Evolutionary conservation across 1,284 basidiomycete genomes (phyloP).

Genomic region (Ganoderma multipileum): DNA sequence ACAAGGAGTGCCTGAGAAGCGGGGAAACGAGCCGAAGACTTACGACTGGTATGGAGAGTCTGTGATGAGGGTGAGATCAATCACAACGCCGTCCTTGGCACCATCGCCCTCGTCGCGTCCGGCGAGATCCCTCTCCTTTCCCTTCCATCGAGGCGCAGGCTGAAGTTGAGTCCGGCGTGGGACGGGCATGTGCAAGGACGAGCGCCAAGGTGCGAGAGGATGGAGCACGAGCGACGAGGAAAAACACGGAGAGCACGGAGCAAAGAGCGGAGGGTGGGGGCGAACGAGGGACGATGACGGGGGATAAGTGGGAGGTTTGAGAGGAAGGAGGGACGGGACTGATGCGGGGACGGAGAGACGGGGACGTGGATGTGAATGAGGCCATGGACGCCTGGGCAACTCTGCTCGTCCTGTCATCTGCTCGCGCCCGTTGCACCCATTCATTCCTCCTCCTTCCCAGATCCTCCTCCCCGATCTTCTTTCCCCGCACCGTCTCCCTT

Average conservation of each 20-base stretch:
- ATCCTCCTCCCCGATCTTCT: background rate
- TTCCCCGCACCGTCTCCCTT: background rate
- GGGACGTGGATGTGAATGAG: background rate
- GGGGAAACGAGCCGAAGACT: conserved; percentile 38
- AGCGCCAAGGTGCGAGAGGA: background rate
- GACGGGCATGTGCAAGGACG: conserved; percentile 9
- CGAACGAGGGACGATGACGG: background rate
- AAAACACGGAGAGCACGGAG: background rate
- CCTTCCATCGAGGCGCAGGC: conserved; percentile 28
- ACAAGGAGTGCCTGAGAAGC: background rate
- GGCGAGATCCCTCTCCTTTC: conserved; percentile 21
- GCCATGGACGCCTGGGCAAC: background rate
- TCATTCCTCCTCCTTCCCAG: background rate
- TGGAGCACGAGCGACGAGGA: background rate
- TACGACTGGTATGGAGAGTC: conserved; percentile 60
- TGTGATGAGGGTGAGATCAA: conserved; percentile 58
- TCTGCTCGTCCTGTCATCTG: background rate
- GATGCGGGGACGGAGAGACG: background rate
- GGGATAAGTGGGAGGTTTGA: background rate
- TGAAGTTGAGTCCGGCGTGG: conserved; percentile 11
- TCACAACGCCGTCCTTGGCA: conserved; percentile 53
- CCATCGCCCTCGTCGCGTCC: conserved; percentile 45
- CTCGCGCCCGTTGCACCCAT: background rate
- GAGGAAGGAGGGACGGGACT: background rate
- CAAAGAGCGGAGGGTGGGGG: background rate